Evolutionary conservation across 1,284 basidiomycete genomes (phyloP), one percentile per base, ranked within the genome.

Genomic region (Malassezia yamatoensis): DNA sequence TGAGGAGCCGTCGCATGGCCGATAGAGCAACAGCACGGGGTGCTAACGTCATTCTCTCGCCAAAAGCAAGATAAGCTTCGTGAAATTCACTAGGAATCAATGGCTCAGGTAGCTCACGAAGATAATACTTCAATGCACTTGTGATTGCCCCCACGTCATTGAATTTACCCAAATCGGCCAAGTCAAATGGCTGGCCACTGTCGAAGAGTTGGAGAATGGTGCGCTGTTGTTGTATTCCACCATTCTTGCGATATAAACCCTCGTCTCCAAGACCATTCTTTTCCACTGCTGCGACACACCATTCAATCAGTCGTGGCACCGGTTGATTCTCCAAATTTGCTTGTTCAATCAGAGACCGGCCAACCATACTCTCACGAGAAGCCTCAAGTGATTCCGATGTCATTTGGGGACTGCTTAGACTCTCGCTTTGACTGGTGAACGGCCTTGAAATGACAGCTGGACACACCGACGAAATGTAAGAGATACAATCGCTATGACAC

Each of bases 71-170:
- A 72, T 96, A 93, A 67, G 85, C 83, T 65, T 94, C 89, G 66
- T 98, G 91, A 20, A 96, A 80, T 57, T 86, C 85, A 70, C 84
- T 88, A 0, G 94, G 96, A 60, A 96, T 79, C 38, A 99, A 79
- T 1, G 94, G 94, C 55, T 86, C 82, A 2, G 93, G 93, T 36
- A 99, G 78, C 43, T 84, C 81, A 43, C 93, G 84, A 82, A 99
- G 90, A 78, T 96, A 98, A 40, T 86, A 88, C 80, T 99, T 98
- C 67, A 98, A 81, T 38, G 94, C 91, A 18, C 90, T 93, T 0
- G 94, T 98, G 66, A 96, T 84, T 56, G 89, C 90, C 72, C 87
- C 90, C 53, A 98, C 88, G 75, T 99, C 94, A 78, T 94, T 96
- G 80, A 96, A 98, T 35, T 83, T 81, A 65, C 96, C 87, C 6